Evolutionary conservation across 805 yeast species (phyloP), one percentile per base, ranked within the genome.

Genomic region (Yarrowia divulgata): DNA sequence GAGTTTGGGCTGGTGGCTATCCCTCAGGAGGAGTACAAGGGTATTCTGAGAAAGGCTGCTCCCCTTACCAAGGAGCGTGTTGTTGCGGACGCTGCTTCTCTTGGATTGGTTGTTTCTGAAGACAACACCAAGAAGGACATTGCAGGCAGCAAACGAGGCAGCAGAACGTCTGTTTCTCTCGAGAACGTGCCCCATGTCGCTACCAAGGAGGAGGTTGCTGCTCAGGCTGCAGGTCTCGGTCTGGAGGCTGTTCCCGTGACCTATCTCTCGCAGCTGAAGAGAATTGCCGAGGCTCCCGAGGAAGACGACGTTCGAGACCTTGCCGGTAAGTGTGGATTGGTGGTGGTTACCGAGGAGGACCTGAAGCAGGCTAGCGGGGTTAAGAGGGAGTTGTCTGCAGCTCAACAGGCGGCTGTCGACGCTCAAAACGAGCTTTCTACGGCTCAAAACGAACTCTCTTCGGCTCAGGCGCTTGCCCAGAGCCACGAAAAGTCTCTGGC

Each of bases 21-120:
- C 52, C 81, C 86, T 1, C 71, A 76, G 7, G 85, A 82, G 0
- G 87, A 84, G 69, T 84, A 82, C 71, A 77, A 75, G 58, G 68
- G 73, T 1, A 72, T 83, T 29, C 70, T 82, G 63, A 77, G 75
- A 50, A 54, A 69, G 45, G 73, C 68, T 4, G 52, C 52, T 34
- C 66, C 66, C 7, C 4, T 60, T 8, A 71, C 74, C 9, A 63
- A 71, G 34, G 74, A 72, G 1, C 79, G 77, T 50, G 69, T 76
- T 68, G 77, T 79, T 5, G 66, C 68, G 8, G 69, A 76, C 69
- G 78, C 79, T 3, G 68, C 69, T 16, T 73, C 72, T 67, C 67
- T 71, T 5, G 76, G 73, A 3, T 67, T 75, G 39, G 67, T 64
- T 8, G 69, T 70, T 3, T 2, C 32, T 18, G 67, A 43, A 14